These are phyloP conservation scores for Neospermospora avenae DNA, from an alignment of 2,329 filamentous ascomycete species.

Conservation along the genomic window DNA sequence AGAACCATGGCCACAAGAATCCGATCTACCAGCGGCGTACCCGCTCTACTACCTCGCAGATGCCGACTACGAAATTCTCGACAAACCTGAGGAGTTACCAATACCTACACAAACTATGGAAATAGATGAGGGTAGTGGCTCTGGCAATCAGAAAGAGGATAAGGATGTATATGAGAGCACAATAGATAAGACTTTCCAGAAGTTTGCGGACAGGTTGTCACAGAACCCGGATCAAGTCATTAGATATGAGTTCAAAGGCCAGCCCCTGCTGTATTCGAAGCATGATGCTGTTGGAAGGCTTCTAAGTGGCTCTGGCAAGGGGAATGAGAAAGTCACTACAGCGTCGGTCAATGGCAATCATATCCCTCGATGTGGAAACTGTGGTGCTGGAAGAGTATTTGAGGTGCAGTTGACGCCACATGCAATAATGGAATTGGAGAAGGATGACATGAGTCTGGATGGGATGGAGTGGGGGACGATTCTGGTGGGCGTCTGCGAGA, in stretches of 20 bases:
- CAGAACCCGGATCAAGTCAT: conserved; percentile 83
- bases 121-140: conserved; percentile 42
- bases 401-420: conserved; percentile 92
- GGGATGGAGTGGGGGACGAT: conserved; percentile 99
- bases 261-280: conserved; percentile 77
- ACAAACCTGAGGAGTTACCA: conserved; percentile 50
- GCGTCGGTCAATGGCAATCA: conserved; percentile 36
- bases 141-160: conserved; percentile 53
- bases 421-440: conserved; percentile 84
- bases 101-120: conserved; percentile 47
- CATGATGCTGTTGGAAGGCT: conserved; percentile 69
- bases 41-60: conserved; percentile 76
- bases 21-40: conserved; percentile 67
- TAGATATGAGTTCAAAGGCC: conserved; percentile 72
- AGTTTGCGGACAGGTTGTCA: conserved; percentile 72
- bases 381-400: conserved; percentile 73
- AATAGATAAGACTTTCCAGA: conserved; percentile 74
- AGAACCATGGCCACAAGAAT: conserved; percentile 72
- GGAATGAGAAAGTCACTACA: conserved; percentile 26
- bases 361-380: conserved; percentile 75
- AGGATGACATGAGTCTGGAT: conserved; percentile 65
- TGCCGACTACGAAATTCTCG: conserved; percentile 87
- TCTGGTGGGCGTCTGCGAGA: conserved; percentile 78
- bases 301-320: conserved; percentile 39
- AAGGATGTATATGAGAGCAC: conserved; percentile 69